Evolutionary conservation across 2,329 filamentous ascomycete genomes (phyloP).

Genomic region (Sporothrix curviconia): DNA sequence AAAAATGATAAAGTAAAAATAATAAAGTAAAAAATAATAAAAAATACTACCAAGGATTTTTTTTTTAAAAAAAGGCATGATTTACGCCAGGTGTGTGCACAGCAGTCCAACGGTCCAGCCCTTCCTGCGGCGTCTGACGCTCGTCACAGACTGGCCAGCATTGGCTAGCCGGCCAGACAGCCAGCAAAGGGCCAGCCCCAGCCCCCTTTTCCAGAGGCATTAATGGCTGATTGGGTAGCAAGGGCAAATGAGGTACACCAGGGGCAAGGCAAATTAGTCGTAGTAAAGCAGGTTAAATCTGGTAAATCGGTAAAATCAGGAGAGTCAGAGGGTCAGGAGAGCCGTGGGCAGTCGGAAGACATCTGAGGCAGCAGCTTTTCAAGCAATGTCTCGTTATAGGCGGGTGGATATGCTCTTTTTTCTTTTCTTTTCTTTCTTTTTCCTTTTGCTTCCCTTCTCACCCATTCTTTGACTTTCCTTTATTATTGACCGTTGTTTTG

Average conservation of each 20-base stretch:
- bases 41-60: too few relatives aligned
- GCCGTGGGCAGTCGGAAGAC: background rate
- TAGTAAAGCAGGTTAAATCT: too few relatives aligned
- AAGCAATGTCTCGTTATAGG: too few relatives aligned
- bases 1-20: too few relatives aligned
- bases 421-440: background rate
- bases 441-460: background rate
- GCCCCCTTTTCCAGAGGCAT: too few relatives aligned
- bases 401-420: background rate
- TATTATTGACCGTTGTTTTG: background rate
- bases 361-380: background rate
- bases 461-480: background rate
- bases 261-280: too few relatives aligned
- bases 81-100: too few relatives aligned
- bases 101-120: too few relatives aligned
- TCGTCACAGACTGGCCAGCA: background rate
- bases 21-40: background rate
- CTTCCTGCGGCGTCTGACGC: too few relatives aligned
- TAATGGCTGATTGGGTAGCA: conserved; percentile 4
- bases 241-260: too few relatives aligned
- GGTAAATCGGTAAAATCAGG: too few relatives aligned
- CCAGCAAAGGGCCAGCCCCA: background rate
- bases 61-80: too few relatives aligned
- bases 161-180: background rate
- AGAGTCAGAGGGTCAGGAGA: background rate